A percentile compares a stretch with the other conserved stretches of the same genome.
Conservation (phyloP, 2,329 filamentous ascomycete species). For the Exophiala dermatitidis region DNA sequence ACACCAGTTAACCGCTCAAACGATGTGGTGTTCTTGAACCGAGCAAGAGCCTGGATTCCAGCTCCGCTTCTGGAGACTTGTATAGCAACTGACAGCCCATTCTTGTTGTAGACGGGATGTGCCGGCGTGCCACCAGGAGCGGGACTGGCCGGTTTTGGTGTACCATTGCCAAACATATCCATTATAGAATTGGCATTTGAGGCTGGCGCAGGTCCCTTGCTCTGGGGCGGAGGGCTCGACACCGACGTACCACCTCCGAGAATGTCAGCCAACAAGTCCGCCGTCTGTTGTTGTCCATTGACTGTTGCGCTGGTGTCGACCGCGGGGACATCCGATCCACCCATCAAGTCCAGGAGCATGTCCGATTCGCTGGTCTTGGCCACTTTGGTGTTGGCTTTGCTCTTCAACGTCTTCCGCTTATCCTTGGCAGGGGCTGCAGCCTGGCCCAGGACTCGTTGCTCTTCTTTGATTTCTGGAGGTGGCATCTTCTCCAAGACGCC, state of each 20-base stretch:
- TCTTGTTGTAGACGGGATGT: constrained; percentile 75
- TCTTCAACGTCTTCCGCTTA: constrained; percentile 58
- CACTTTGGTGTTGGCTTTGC: constrained; percentile 65
- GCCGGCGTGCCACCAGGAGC: constrained; percentile 40
- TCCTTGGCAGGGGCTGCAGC: constrained; percentile 52
- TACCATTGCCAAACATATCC: constrained; percentile 64
- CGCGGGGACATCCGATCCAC: constrained; percentile 60
- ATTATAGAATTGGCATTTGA: constrained; percentile 71
- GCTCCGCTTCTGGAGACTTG: constrained; percentile 70
- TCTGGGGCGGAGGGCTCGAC: constrained; percentile 47
- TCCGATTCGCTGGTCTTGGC: constrained; percentile 81
- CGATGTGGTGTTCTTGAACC: constrained; percentile 70
- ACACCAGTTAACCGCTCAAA: constrained; percentile 63
- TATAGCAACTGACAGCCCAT: constrained; percentile 73
- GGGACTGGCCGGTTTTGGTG: constrained; percentile 41
- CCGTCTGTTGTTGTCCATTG: constrained; percentile 61
- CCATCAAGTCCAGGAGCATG: constrained; percentile 86
- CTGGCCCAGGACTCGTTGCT: constrained; percentile 82
- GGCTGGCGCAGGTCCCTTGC: constrained; percentile 46
- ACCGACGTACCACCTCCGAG: constrained; percentile 64
- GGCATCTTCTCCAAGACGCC: constrained; percentile 98
- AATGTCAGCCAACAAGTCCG: constrained; percentile 86
- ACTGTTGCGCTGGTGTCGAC: constrained; percentile 47
- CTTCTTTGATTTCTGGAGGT: constrained; percentile 90
- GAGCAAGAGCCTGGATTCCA: constrained; percentile 67